Conservation (phyloP, 306 rosid genomes). For the Cotoneaster glaucophyllus region DNA sequence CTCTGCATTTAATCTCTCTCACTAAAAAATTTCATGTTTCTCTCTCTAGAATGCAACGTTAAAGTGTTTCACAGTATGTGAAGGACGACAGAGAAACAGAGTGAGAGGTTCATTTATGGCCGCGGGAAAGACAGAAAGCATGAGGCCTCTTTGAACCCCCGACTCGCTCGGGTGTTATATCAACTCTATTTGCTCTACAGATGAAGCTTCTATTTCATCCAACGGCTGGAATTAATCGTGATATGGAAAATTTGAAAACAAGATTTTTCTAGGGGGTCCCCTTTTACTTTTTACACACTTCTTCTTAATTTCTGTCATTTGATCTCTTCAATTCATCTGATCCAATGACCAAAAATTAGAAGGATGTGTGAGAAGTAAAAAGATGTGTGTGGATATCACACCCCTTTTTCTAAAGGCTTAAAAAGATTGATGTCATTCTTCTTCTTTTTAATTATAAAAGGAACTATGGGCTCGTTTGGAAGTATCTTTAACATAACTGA, state of each 20-base stretch:
- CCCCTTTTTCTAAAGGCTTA: background rate
- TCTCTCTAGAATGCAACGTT: conserved; percentile 11
- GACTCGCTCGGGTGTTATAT: background rate
- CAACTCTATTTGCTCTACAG: background rate
- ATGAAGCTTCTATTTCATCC: background rate
- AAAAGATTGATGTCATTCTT: too few species aligned
- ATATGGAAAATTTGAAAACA: background rate
- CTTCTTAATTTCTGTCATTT: too few species aligned
- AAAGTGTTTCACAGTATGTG: conserved; percentile 21
- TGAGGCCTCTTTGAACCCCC: background rate
- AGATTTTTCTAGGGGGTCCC: too few species aligned
- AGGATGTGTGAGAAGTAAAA: too few species aligned
- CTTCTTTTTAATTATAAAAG: too few species aligned
- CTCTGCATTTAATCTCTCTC: conserved; percentile 41
- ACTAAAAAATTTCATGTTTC: background rate
- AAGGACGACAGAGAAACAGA: background rate
- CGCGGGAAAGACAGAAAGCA: conserved; percentile 1
- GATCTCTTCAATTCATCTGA: too few species aligned
- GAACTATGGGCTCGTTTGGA: too few species aligned
- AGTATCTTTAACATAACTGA: too few species aligned
- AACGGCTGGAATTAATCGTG: background rate
- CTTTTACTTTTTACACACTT: too few species aligned
- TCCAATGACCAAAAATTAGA: too few species aligned
- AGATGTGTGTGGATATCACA: too few species aligned
- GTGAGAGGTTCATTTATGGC: conserved; percentile 1